Evolutionary conservation across 306 rosid genomes (phyloP).

Genomic region (Hylodesmum podocarpum): DNA sequence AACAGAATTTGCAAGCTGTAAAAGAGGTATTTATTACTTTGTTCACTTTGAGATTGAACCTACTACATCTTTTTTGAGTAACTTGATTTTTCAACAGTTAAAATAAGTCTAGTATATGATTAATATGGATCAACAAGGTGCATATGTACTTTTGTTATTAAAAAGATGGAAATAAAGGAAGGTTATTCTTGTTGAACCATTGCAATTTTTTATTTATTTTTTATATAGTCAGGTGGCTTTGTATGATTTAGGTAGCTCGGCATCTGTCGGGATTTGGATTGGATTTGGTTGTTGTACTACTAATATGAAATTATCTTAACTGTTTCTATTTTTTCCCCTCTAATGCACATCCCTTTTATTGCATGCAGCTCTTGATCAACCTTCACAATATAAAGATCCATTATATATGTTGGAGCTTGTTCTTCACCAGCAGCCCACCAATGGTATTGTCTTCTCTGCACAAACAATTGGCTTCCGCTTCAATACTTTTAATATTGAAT

Average conservation of each 20-base stretch:
- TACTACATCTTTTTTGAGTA: not conserved
- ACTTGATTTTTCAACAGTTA: slow-evolving; percentile 17
- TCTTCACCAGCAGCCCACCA: slow-evolving; percentile 40
- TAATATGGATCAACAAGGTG: slow-evolving; percentile 1
- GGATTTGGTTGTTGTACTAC: slow-evolving; percentile 10
- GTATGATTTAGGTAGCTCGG: slow-evolving; percentile 16
- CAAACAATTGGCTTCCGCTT: not conserved
- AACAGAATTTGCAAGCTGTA: slow-evolving; percentile 69
- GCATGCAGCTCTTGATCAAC: slow-evolving; percentile 65
- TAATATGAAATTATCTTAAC: not conserved
- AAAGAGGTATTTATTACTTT: slow-evolving; percentile 48
- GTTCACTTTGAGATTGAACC: slow-evolving; percentile 26
- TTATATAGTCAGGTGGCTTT: not conserved
- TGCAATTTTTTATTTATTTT: slow-evolving; percentile 20
- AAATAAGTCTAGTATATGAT: slow-evolving; percentile 11
- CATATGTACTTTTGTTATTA: not conserved
- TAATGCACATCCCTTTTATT: slow-evolving; percentile 17
- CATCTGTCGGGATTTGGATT: slow-evolving; percentile 11
- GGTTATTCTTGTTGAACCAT: not conserved
- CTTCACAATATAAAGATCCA: slow-evolving; percentile 71
- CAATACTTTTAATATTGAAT: not conserved
- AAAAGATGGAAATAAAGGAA: not conserved
- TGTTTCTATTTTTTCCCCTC: slow-evolving; percentile 11
- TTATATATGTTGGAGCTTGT: slow-evolving; percentile 58
- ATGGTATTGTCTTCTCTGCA: slow-evolving; percentile 42